Evolutionary conservation across 2,329 filamentous ascomycete species (phyloP).

Genomic region (Talaromyces albobiverticillius): DNA sequence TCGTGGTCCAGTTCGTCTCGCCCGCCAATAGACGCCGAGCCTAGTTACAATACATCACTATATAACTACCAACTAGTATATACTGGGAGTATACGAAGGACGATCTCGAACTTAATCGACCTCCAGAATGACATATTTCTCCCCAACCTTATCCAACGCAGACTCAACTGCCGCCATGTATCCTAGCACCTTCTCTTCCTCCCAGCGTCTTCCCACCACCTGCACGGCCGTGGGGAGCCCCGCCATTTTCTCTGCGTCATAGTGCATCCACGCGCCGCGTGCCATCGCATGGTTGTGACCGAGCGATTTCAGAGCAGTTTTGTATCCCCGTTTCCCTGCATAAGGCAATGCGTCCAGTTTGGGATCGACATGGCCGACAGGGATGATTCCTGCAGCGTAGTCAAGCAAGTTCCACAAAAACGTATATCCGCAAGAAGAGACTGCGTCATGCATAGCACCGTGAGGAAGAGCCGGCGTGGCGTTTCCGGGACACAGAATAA

Average conservation of each 20-base stretch:
- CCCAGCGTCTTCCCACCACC: slow-evolving; percentile 72
- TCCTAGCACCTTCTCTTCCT: slow-evolving; percentile 84
- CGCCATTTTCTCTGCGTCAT: slow-evolving; percentile 78
- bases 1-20: background rate
- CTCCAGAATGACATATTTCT: slow-evolving; percentile 36
- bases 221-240: slow-evolving; percentile 85
- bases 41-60: too few relatives aligned
- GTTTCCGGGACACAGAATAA: slow-evolving; percentile 80
- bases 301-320: slow-evolving; percentile 30
- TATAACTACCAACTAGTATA: too few relatives aligned
- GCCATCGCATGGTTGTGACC: slow-evolving; percentile 72
- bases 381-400: slow-evolving; percentile 78
- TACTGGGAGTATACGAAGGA: too few relatives aligned
- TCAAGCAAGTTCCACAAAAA: slow-evolving; percentile 93
- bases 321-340: slow-evolving; percentile 43
- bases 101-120: slow-evolving; percentile 26
- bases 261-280: slow-evolving; percentile 78
- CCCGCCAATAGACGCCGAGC: background rate
- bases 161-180: slow-evolving; percentile 77
- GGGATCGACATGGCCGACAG: slow-evolving; percentile 77
- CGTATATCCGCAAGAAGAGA: slow-evolving; percentile 86
- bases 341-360: slow-evolving; percentile 61
- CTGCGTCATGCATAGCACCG: slow-evolving; percentile 78
- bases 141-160: slow-evolving; percentile 56
- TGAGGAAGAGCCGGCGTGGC: slow-evolving; percentile 87